Conservation (phyloP, 768 basidiomycete species). For the Tylopilus sp. region DNA sequence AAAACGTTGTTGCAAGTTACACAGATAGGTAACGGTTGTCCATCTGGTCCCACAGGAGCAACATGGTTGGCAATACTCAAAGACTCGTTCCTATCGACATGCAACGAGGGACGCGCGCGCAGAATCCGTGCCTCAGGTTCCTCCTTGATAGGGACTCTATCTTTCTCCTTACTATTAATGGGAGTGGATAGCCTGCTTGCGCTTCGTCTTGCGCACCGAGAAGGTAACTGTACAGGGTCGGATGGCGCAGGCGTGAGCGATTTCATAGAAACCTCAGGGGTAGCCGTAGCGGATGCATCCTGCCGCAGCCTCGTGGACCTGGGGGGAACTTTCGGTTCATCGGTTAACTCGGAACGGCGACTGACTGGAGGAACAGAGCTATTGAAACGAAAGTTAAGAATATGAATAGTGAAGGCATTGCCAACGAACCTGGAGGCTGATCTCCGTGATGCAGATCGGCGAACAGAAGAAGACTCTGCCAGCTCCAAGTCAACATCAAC, state of each 20-base stretch:
- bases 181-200: constrained; percentile 33
- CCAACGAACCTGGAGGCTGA: constrained; percentile 28
- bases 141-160: constrained; percentile 45
- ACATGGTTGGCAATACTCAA: constrained; percentile 40
- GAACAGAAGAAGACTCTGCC: constrained; percentile 20
- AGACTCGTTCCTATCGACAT: constrained; percentile 34
- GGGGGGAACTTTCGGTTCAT: constrained; percentile 35
- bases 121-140: constrained; percentile 47
- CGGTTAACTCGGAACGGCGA: constrained; percentile 27
- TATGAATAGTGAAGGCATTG: constrained; percentile 1
- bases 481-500: constrained; percentile 55
- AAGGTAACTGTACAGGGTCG: constrained; percentile 27
- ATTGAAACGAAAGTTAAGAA: constrained; percentile 10
- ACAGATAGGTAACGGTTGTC: constrained; percentile 67
- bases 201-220: constrained; percentile 27
- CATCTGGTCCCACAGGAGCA: constrained; percentile 56
- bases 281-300: constrained; percentile 41
- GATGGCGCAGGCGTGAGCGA: constrained; percentile 33
- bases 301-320: constrained; percentile 58
- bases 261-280: constrained; percentile 47
- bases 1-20: constrained; percentile 67
- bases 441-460: constrained; percentile 23
- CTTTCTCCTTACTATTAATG: constrained; percentile 36
- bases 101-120: constrained; percentile 44
- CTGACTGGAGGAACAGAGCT: constrained; percentile 28